These are phyloP conservation scores for Vigna unguiculata DNA, from an alignment of 306 rosid species.

Conservation along the genomic window DNA sequence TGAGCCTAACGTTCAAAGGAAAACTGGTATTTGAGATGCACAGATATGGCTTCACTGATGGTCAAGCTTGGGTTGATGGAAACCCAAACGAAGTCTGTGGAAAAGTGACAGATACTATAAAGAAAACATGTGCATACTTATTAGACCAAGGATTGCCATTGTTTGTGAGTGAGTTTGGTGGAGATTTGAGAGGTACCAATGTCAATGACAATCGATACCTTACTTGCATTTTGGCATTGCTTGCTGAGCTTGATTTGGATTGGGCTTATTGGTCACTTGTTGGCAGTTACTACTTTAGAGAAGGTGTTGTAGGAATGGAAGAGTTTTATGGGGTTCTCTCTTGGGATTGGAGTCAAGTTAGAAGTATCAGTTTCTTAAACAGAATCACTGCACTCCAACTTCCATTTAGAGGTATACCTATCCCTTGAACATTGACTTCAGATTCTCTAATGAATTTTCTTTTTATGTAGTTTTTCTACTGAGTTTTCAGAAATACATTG, in stretches of 20 bases:
- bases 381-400: slow-evolving; percentile 68
- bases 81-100: slow-evolving; percentile 87
- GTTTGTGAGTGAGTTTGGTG: slow-evolving; percentile 84
- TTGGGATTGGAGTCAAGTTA: slow-evolving; percentile 61
- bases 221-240: slow-evolving; percentile 62
- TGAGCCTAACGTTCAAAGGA: slow-evolving; percentile 59
- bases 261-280: slow-evolving; percentile 86
- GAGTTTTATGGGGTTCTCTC: slow-evolving; percentile 73
- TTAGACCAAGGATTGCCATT: slow-evolving; percentile 77
- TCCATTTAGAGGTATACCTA: slow-evolving; percentile 73
- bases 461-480: no score
- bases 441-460: no score
- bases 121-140: slow-evolving; percentile 57
- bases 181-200: slow-evolving; percentile 77
- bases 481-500: no score
- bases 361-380: slow-evolving; percentile 62
- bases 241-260: slow-evolving; percentile 81
- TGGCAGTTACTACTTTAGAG: slow-evolving; percentile 79
- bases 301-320: slow-evolving; percentile 73
- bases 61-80: slow-evolving; percentile 66
- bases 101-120: slow-evolving; percentile 50
- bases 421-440: no score
- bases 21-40: slow-evolving; percentile 84
- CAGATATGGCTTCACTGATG: slow-evolving; percentile 80
- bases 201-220: slow-evolving; percentile 83